A percentile compares a stretch with the other conserved stretches of the same genome.
These are phyloP conservation scores for Plasmodium falciparum DNA, from an alignment of 169 alveolate genomes.

Conservation along the genomic window DNA sequence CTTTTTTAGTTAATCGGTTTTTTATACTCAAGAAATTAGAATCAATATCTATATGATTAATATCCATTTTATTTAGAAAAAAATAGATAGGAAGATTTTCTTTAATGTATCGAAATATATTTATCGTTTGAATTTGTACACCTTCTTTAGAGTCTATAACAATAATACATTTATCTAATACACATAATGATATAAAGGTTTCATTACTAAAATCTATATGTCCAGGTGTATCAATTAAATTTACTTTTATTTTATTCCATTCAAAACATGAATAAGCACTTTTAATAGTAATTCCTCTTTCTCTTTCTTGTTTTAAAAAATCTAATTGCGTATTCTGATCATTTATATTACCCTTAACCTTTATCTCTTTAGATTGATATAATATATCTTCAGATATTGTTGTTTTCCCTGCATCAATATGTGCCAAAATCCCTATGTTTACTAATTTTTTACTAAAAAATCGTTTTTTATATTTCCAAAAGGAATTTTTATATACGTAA, in stretches of 20 bases:
- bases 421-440: constrained; percentile 91
- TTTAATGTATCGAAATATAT: constrained; percentile 90
- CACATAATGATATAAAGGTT: constrained; percentile 90
- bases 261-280: constrained; percentile 92
- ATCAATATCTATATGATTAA: constrained; percentile 75
- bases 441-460: constrained; percentile 40
- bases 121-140: constrained; percentile 89
- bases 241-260: constrained; percentile 86
- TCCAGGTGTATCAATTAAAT: constrained; percentile 95
- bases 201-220: constrained; percentile 95
- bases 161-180: constrained; percentile 92
- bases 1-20: constrained; percentile 51
- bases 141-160: constrained; percentile 93
- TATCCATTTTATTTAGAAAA: constrained; percentile 92
- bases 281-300: constrained; percentile 93
- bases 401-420: constrained; percentile 93
- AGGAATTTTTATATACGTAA: background rate
- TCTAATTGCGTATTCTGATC: constrained; percentile 92
- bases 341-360: constrained; percentile 86
- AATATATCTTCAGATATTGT: constrained; percentile 91
- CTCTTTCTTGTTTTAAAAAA: constrained; percentile 89
- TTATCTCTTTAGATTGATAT: constrained; percentile 86
- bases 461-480: constrained; percentile 11
- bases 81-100: constrained; percentile 89
- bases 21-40: constrained; percentile 36